These are phyloP conservation scores for Coffea eugenioides DNA, from an alignment of 257 asterid genomes.

Conservation along the genomic window DNA sequence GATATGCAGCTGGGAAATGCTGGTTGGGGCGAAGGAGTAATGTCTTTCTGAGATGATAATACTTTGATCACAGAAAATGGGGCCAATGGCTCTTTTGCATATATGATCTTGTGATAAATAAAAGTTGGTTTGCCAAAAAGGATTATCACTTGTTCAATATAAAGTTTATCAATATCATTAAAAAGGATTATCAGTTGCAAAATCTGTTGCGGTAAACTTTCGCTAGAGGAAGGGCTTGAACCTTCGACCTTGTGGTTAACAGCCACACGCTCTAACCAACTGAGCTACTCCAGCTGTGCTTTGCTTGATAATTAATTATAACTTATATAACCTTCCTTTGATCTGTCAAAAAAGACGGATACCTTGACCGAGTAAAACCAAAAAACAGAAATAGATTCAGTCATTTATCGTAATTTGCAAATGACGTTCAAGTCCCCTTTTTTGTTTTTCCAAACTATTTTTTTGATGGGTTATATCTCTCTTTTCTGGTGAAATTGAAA, in stretches of 20 bases:
- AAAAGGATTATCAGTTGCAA: background rate
- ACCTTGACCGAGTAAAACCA: background rate
- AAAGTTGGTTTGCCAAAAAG: too few relatives aligned
- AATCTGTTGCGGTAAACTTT: too few relatives aligned
- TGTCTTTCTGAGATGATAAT: background rate
- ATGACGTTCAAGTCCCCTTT: too few relatives aligned
- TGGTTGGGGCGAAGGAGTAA: background rate
- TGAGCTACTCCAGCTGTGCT: constrained; percentile 31
- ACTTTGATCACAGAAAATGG: background rate
- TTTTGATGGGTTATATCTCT: background rate
- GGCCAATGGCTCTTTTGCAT: background rate
- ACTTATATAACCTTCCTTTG: too few relatives aligned
- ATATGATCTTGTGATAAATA: too few relatives aligned
- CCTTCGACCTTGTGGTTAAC: constrained; percentile 48
- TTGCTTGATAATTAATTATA: too few relatives aligned
- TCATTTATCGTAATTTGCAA: background rate
- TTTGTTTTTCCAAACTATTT: too few relatives aligned
- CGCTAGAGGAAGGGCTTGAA: constrained; percentile 36
- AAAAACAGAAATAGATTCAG: too few relatives aligned
- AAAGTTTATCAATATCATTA: too few relatives aligned
- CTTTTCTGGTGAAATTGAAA: background rate
- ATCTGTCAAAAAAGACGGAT: too few relatives aligned
- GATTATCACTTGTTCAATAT: background rate
- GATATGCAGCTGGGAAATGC: constrained; percentile 9
- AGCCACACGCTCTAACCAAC: constrained; percentile 46